phyloP scores from a whole-genome alignment of 305 asterid species.

The Solanum hybrid region DNA sequence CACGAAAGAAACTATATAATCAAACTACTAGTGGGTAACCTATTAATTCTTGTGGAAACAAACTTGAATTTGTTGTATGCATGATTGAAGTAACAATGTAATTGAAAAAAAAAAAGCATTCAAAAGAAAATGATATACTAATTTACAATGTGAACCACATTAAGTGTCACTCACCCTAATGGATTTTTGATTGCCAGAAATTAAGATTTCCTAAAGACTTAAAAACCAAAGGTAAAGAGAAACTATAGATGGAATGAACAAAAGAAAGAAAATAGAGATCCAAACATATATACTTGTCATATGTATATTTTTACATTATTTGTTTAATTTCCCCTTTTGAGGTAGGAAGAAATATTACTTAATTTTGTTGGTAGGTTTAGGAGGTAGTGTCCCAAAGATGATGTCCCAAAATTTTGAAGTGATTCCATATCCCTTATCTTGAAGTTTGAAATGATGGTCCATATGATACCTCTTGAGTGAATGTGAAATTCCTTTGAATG shows the following conservation, averaged over 20 bases:
- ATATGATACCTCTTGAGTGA: slow-evolving; percentile 67
- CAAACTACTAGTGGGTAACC: background rate
- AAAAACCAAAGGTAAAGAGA: background rate
- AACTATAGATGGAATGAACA: background rate
- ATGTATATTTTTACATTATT: background rate
- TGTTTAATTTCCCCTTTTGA: background rate
- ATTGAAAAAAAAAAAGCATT: background rate
- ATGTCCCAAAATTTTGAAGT: slow-evolving; percentile 73
- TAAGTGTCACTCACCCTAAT: background rate
- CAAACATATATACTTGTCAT: background rate
- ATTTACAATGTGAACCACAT: slow-evolving; percentile 2
- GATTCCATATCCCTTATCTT: slow-evolving; percentile 70
- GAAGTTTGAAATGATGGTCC: slow-evolving; percentile 69
- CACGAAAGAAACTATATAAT: background rate
- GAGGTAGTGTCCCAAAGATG: slow-evolving; percentile 61
- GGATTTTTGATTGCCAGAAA: background rate
- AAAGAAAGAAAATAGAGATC: background rate
- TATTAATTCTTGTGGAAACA: background rate
- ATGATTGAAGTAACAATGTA: background rate
- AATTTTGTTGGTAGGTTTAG: slow-evolving; percentile 6
- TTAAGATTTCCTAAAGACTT: background rate
- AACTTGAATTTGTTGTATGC: background rate
- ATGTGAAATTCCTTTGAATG: slow-evolving; percentile 39
- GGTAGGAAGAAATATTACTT: background rate
- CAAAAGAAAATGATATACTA: background rate